Evolutionary conservation across 352 stramenopile genomes (phyloP).

Genomic region (Phytopythium cucurbitacearum): DNA sequence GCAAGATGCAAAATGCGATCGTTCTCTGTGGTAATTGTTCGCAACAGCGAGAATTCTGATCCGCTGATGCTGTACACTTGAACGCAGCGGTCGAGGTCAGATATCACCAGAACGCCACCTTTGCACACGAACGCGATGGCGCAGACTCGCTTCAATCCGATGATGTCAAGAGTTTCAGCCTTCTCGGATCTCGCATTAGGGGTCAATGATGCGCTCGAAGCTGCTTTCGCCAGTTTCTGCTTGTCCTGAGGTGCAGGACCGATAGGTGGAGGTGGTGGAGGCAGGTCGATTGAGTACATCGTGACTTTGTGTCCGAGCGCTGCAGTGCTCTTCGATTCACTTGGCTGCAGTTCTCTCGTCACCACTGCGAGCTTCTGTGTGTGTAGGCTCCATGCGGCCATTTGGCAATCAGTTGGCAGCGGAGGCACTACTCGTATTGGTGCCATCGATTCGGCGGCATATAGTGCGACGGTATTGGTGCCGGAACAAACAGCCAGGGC

Average conservation of each 20-base stretch:
- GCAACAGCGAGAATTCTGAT: conserved; percentile 8
- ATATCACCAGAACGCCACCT: conserved; percentile 20
- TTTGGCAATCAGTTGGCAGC: conserved; percentile 7
- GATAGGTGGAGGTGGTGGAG: too few relatives aligned
- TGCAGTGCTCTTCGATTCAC: neutral
- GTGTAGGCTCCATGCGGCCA: conserved; percentile 9
- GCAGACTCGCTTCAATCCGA: conserved; percentile 9
- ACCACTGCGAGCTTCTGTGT: conserved; percentile 11
- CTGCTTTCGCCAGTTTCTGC: too few relatives aligned
- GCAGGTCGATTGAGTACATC: conserved; percentile 19
- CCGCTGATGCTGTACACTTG: conserved; percentile 9
- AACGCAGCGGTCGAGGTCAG: conserved; percentile 20
- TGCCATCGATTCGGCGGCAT: conserved; percentile 5
- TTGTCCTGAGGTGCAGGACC: too few relatives aligned
- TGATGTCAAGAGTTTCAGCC: neutral
- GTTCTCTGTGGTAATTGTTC: neutral
- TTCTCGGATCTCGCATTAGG: too few relatives aligned
- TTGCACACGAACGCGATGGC: conserved; percentile 18
- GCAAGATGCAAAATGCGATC: conserved; percentile 23
- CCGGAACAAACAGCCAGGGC: too few relatives aligned
- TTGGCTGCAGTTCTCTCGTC: conserved; percentile 2
- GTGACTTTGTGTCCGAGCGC: conserved; percentile 5
- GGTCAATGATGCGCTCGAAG: too few relatives aligned
- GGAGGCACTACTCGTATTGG: conserved; percentile 12
- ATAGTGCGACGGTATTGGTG: neutral